Conservation (phyloP, 805 yeast species). For the Phaffomyces thermotolerans region DNA sequence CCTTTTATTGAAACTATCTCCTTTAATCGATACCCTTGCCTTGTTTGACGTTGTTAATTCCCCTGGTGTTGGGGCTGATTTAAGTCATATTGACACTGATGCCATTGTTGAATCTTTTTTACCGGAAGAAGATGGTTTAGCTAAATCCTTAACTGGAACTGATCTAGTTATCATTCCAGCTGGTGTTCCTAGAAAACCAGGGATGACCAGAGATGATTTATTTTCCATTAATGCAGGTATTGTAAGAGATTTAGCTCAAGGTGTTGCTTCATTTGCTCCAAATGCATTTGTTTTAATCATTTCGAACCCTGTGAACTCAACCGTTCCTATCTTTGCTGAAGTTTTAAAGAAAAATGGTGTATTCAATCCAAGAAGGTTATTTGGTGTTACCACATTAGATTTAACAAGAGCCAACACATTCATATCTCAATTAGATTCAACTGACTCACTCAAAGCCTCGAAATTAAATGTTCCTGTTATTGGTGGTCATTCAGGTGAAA, state of each 20-base stretch:
- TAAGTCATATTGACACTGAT: conserved; percentile 73
- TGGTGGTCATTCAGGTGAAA: conserved; percentile 83
- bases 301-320: conserved; percentile 79
- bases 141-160: conserved; percentile 65
- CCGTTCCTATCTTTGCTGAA: conserved; percentile 79
- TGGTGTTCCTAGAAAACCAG: conserved; percentile 86
- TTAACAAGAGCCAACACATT: conserved; percentile 68
- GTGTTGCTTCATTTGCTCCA: conserved; percentile 60
- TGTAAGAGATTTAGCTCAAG: conserved; percentile 68
- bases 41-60: conserved; percentile 70
- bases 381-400: conserved; percentile 81
- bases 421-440: conserved; percentile 16
- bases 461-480: conserved; percentile 54
- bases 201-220: conserved; percentile 83
- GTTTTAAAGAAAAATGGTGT: conserved; percentile 65
- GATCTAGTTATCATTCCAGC: conserved; percentile 87
- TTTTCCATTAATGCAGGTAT: conserved; percentile 80
- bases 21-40: conserved; percentile 60
- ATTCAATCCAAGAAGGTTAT: conserved; percentile 68
- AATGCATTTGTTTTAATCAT: conserved; percentile 60
- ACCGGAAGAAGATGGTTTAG: conserved; percentile 60
- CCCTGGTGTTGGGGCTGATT: conserved; percentile 76
- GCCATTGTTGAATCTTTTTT: conserved; percentile 56
- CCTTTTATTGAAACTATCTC: conserved; percentile 61
- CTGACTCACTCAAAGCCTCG: conserved; percentile 10